Conservation (phyloP, 164 flowering plant genomes). For the Vitis labrusca region DNA sequence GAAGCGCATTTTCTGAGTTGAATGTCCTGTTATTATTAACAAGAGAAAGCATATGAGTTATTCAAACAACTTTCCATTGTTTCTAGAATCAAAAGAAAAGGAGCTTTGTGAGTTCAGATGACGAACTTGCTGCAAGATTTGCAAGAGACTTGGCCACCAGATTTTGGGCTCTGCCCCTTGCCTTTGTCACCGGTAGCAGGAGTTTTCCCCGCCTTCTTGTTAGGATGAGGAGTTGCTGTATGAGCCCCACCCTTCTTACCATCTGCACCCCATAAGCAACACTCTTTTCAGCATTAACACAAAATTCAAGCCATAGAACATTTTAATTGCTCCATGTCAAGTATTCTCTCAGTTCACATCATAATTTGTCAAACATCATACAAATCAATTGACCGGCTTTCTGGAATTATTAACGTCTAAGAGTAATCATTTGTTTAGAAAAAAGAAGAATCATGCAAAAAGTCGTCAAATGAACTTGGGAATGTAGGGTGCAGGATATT, state of each 20-base stretch:
- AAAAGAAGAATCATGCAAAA: too few relatives aligned
- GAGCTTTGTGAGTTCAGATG: background rate
- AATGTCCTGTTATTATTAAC: slow-evolving; percentile 37
- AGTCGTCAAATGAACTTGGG: too few relatives aligned
- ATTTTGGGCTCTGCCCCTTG: slow-evolving; percentile 40
- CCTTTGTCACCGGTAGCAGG: slow-evolving; percentile 27
- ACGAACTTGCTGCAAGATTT: slow-evolving; percentile 52
- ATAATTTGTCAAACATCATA: too few relatives aligned
- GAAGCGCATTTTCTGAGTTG: slow-evolving; percentile 36
- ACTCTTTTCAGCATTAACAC: background rate
- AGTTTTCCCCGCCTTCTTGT: slow-evolving; percentile 43
- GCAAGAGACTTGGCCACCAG: slow-evolving; percentile 38
- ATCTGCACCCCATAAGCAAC: slow-evolving; percentile 21
- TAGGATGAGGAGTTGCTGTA: slow-evolving; percentile 59
- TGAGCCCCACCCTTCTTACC: slow-evolving; percentile 56
- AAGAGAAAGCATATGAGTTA: background rate
- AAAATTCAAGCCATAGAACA: background rate
- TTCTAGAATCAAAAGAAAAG: background rate
- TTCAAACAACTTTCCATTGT: background rate
- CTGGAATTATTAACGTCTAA: too few relatives aligned
- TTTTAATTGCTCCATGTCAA: too few relatives aligned
- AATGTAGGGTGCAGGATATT: too few relatives aligned
- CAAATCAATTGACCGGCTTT: too few relatives aligned
- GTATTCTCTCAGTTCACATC: too few relatives aligned
- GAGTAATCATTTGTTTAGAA: too few relatives aligned